These are phyloP conservation scores for Durotheca rogersii DNA, from an alignment of 495 filamentous ascomycete genomes.

Conservation along the genomic window DNA sequence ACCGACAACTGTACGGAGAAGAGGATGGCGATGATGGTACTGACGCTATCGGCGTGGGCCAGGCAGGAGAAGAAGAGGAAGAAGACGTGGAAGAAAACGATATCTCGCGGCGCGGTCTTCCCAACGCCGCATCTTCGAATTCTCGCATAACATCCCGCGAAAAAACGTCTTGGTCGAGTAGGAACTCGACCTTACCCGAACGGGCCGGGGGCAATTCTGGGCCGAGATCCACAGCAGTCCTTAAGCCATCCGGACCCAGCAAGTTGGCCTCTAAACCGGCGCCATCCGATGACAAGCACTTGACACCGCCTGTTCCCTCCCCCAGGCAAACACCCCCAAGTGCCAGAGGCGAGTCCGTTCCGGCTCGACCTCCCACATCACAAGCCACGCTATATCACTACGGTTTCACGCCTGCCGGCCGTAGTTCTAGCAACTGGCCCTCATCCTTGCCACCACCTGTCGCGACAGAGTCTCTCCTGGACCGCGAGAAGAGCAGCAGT, in stretches of 20 bases:
- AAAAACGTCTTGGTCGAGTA: constrained; percentile 16
- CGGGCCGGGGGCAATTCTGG: constrained; percentile 20
- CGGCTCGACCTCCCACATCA: neutral
- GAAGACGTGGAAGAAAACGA: neutral
- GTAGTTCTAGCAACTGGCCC: constrained; percentile 14
- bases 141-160: constrained; percentile 19
- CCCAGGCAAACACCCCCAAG: constrained; percentile 3
- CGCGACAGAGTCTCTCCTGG: neutral
- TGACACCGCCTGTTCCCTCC: constrained; percentile 2
- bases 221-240: constrained; percentile 21
- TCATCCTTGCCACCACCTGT: neutral
- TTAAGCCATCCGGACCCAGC: constrained; percentile 17
- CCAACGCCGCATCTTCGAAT: constrained; percentile 8
- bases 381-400: neutral
- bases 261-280: neutral
- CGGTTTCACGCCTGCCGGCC: constrained; percentile 27
- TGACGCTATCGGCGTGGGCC: constrained; percentile 10
- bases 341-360: neutral
- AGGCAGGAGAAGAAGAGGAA: neutral
- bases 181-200: constrained; percentile 19
- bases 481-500: neutral
- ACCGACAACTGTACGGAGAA: constrained; percentile 15
- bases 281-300: neutral
- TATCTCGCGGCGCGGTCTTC: constrained; percentile 11
- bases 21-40: neutral